Evolutionary conservation across 2,329 filamentous ascomycete genomes (phyloP), one percentile per base, ranked within the genome.

Genomic region (Cadophora gregata): DNA sequence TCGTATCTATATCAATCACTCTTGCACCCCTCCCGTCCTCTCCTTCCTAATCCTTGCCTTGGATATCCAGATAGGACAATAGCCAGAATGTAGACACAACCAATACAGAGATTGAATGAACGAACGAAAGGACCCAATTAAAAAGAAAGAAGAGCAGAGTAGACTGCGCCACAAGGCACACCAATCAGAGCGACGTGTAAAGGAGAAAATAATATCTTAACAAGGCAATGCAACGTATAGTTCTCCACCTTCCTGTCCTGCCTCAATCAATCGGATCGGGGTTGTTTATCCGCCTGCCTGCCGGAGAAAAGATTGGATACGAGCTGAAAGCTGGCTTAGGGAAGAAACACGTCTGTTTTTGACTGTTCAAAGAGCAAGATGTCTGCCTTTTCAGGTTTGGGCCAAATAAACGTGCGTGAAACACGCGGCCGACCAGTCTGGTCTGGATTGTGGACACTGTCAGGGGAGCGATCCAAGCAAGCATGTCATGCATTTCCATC

Each of bases 361-460:
- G 42, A 47, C 24, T 29, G 14, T 63, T 56, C 16, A 8, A 19
- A 25, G 9, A 19, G 19, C 1, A 6, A 8, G 19, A 47, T 47
- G 51, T 51, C 51, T 51, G 62, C 38, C 25, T 29, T 48, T 33
- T 48, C 45, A 19, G 27, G 19, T 25, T 3, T 24, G 36, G 24
- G 27, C 16, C 58, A 60, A 60, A 60, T 60, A 38, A 58, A 4
- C 25, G 62, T n/a, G 29, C 47, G 24, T 58, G 51, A 63, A 63
- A 63, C 62, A 63, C 62, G 62, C 62, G 62, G 62, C 62, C 36
- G 36, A 25, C 29, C 12, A 36, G 50, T 62, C 45, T 36, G 36
- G 50, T 62, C 45, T 36, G 27, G 31, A n/a, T 21, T 42, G 12
- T 42, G 10, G 25, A 29, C 24, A 16, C 3, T 36, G 3, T 36